Percentiles rank a stretch among this genome's conserved stretches.
Evolutionary conservation across 805 yeast genomes (phyloP).

Genomic region (Kregervanrija pseudodelftensis): DNA sequence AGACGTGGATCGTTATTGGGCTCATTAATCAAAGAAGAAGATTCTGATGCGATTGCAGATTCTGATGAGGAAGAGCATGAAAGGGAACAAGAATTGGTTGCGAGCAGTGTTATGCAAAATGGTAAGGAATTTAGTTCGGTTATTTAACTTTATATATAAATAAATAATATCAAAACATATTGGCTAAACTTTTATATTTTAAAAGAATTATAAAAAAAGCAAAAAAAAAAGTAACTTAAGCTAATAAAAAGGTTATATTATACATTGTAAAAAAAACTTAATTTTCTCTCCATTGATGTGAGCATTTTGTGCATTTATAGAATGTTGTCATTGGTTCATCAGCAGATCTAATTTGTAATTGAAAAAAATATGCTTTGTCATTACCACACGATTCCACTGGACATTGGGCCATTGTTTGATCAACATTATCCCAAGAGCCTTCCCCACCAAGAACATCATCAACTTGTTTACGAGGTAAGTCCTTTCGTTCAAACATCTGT

Average conservation of each 20-base stretch:
- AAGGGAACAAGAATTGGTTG: conserved; percentile 4
- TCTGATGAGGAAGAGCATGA: conserved; percentile 18
- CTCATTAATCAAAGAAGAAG: conserved; percentile 8
- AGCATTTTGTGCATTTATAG: conserved; percentile 90
- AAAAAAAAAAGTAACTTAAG: not conserved
- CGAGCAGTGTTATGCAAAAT: conserved; percentile 6
- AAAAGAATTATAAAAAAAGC: not conserved
- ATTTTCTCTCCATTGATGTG: conserved; percentile 95
- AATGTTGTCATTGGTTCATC: conserved; percentile 99
- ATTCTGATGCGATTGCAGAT: conserved; percentile 11
- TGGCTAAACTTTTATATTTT: too few species aligned
- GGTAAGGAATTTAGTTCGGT: conserved; percentile 8
- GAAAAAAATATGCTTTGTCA: conserved; percentile 92
- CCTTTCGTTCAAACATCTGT: conserved; percentile 79
- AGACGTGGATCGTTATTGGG: conserved; percentile 12
- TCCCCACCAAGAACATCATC: conserved; percentile 96
- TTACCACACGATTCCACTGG: conserved; percentile 82
- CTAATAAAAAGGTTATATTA: not conserved
- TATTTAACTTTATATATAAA: not conserved
- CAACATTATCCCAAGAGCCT: conserved; percentile 99
- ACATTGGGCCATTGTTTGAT: conserved; percentile 90
- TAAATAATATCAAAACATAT: not conserved
- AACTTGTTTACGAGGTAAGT: conserved; percentile 77
- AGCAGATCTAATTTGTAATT: conserved; percentile 92
- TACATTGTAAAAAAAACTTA: conserved; percentile 21